Evolutionary conservation across 257 asterid species (phyloP), one percentile per base, ranked within the genome.

Genomic region (Scutellaria minor): DNA sequence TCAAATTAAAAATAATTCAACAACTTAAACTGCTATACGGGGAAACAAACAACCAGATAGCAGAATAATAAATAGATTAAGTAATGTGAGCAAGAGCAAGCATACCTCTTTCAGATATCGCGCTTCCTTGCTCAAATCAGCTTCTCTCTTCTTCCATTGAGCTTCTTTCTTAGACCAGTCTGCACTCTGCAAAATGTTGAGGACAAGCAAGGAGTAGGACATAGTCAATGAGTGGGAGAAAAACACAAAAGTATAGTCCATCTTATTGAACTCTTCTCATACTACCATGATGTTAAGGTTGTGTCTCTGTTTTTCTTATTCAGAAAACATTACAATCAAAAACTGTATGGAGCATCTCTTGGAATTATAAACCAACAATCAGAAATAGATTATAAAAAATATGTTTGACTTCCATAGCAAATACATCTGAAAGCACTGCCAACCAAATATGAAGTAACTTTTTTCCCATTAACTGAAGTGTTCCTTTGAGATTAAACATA

Each of bases 131-230:
- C 42, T 59, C 80, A 94, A 71, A 72, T 81, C 87, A 73, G 84
- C 80, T 81, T 87, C 97, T 79, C 68, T 85, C 78, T 82, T 86
- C 86, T 78, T 83, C 93, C 91, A 94, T 53, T 82, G 84, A n/a
- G 51, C 68, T 84, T 88, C 95, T 81, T 85, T 88, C 79, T 77
- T 81, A 48, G 79, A 77, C 88, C 87, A 89, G 6, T 84, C 88
- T 13, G 73, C 79, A 27, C 73, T 78, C 97, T 93, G 85, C 81
- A 70, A 48, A 39, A 77, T 55, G 47, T 58, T 42, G 40, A 72
- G 20, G 56, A 71, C 71, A 68, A 13, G 39, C 56, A 80, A 52
- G 20, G 57, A 60, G 61, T 20, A 39, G 53, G 72, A 14, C 39
- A 61, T 35, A 37, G 24, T 54, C 22, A 39, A 55, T 70, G 62